Conservation (phyloP, 441 rosid species). For the Cnidoscolus chayamansa region DNA sequence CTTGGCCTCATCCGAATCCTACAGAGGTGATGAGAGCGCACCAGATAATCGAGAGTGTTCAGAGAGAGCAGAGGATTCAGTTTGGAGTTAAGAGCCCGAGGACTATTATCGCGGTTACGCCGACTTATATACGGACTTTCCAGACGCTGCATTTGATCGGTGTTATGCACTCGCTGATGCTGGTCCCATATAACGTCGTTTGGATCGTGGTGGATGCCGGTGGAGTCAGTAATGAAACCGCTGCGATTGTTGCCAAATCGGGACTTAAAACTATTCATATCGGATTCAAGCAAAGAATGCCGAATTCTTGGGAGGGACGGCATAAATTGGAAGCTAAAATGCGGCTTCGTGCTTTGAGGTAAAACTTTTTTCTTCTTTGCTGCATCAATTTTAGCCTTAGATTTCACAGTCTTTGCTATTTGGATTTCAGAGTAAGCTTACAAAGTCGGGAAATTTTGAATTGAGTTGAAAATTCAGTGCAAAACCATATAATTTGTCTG, state of each 20-base stretch:
- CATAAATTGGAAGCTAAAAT: conserved; percentile 66
- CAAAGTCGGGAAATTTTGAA: background rate
- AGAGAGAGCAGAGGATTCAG: conserved; percentile 75
- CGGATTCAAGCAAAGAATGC: conserved; percentile 64
- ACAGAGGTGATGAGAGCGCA: conserved; percentile 92
- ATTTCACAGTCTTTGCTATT: background rate
- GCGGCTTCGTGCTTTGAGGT: conserved; percentile 86
- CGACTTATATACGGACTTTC: conserved; percentile 92
- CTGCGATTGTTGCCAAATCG: conserved; percentile 55
- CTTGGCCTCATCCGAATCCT: conserved; percentile 98
- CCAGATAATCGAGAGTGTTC: conserved; percentile 78
- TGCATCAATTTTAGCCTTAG: conserved; percentile 4
- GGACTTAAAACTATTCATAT: conserved; percentile 60
- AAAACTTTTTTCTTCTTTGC: conserved; percentile 3
- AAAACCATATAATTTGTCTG: background rate
- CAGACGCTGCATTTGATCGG: conserved; percentile 90
- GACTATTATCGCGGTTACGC: conserved; percentile 69
- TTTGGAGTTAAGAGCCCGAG: conserved; percentile 67
- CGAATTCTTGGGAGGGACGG: conserved; percentile 76
- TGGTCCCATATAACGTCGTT: conserved; percentile 73
- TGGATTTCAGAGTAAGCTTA: background rate
- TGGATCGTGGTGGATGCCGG: conserved; percentile 99
- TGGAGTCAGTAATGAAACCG: conserved; percentile 76
- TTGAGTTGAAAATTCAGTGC: background rate
- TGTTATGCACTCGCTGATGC: conserved; percentile 89